These are phyloP conservation scores for Saccharomycopsis crataegensis DNA, from an alignment of 1,139 yeast species.

Conservation along the genomic window DNA sequence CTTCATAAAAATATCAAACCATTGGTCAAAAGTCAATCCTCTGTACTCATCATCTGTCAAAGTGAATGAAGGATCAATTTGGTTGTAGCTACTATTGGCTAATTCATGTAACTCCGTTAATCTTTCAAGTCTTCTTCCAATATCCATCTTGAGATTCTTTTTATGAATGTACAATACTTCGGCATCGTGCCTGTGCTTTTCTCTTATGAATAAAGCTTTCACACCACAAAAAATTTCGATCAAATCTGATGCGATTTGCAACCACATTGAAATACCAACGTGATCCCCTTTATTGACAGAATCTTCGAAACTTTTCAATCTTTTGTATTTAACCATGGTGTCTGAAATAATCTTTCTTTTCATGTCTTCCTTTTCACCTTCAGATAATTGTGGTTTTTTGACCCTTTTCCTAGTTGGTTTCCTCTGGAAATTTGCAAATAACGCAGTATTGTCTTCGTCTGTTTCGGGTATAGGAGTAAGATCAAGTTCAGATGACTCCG, in stretches of 20 bases:
- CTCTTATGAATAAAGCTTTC: conserved; percentile 69
- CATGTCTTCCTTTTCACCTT: conserved; percentile 49
- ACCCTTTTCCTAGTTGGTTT: conserved; percentile 28
- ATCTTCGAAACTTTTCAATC: conserved; percentile 51
- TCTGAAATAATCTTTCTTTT: conserved; percentile 52
- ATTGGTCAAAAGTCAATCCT: conserved; percentile 66
- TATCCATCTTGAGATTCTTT: conserved; percentile 54
- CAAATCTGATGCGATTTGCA: conserved; percentile 73
- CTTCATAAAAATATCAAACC: conserved; percentile 83
- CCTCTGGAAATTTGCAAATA: conserved; percentile 20
- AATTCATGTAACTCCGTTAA: conserved; percentile 63
- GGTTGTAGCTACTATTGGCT: conserved; percentile 28
- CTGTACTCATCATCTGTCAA: conserved; percentile 45
- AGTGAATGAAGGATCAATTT: conserved; percentile 21
- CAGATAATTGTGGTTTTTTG: conserved; percentile 30
- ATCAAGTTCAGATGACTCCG: conserved; percentile 16
- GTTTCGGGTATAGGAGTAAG: background rate
- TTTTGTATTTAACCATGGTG: conserved; percentile 57
- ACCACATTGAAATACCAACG: conserved; percentile 72
- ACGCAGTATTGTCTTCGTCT: conserved; percentile 22
- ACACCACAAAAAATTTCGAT: conserved; percentile 77
- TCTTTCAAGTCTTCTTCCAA: conserved; percentile 67
- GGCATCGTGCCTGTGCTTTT: conserved; percentile 37
- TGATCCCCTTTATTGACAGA: conserved; percentile 44
- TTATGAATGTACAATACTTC: conserved; percentile 49